Base-by-base conservation (phyloP, 2,329 filamentous ascomycete species). In the Cercospora citrullina region DNA sequence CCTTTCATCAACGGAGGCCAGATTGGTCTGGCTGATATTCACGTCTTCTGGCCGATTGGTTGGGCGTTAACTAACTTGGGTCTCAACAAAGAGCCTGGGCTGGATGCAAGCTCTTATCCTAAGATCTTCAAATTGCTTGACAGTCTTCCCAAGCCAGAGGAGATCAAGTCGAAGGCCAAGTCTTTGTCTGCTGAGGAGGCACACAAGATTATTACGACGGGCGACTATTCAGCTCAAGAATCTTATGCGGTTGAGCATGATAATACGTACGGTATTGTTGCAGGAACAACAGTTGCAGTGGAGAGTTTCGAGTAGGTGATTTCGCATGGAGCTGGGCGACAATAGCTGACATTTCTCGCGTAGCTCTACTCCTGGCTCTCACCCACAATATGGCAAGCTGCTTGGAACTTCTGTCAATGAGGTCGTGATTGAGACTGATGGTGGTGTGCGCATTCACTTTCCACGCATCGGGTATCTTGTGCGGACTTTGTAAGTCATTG, bases 381-480 rank as follows among this genome's bases (percentile, higher is more conserved):
- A 75, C 53, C 75, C 74, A n/a, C 75, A 77, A 61, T 66, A 62
- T 36, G 76, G 76, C 48, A 77, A 72, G 59, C 69, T 77, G 16
- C 53, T 76, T 7, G 75, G 72, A 1, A 71, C 73, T 2, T 70
- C 64, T n/a, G 51, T 62, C 23, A 64, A 74, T 36, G 74, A 77
- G 64, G 60, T 74, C 28, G 73, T 77, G 48, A 63, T 78, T 23
- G 74, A 76, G 57, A 61, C 76, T 36, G 75, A 74, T 36, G 71
- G 74, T 68, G 74, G 74, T 10, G 63, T 78, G 23, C 68, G 72
- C 0, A 51, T 81, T 31, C 80, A 82, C 62, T 81, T 81, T 65
- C 80, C 80, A 0, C 73, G 77, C 4, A 78, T 79, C 68, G 80
- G 80, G 26, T 81, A 80, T 68, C 72, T 76, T 45, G 70, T 77